Evolutionary conservation across 768 basidiomycete genomes (phyloP).

Genomic region (Chalciporus sphaerocephalus): DNA sequence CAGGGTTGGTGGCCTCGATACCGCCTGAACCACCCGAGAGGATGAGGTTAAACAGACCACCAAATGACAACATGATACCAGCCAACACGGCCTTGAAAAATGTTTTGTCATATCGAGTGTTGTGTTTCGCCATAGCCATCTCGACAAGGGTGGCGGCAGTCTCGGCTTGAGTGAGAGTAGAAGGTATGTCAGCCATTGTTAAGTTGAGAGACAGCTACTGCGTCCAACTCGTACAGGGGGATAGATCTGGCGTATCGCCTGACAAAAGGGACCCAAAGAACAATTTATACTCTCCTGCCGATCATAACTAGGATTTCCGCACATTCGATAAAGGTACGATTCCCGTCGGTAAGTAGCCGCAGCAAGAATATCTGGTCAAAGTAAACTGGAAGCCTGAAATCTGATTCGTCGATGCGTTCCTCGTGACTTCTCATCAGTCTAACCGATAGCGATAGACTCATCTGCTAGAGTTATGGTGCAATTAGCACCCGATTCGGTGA

Average conservation of each 20-base stretch:
- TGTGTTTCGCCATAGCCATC: constrained; percentile 57
- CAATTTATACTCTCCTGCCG: constrained; percentile 23
- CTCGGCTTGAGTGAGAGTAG: constrained; percentile 54
- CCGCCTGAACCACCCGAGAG: constrained; percentile 55
- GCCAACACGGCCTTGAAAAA: constrained; percentile 72
- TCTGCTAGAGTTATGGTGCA: too few species aligned
- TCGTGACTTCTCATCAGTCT: too few species aligned
- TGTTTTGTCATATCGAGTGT: constrained; percentile 51
- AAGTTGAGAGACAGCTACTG: neutral
- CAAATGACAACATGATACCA: constrained; percentile 72
- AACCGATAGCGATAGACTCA: too few species aligned
- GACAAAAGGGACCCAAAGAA: neutral
- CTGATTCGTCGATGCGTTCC: too few species aligned
- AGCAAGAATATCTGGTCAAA: too few species aligned
- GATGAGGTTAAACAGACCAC: constrained; percentile 59
- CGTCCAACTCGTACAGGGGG: constrained; percentile 6
- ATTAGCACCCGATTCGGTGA: too few species aligned
- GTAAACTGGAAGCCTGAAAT: too few species aligned
- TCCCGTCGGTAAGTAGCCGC: too few species aligned
- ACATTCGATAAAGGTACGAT: neutral
- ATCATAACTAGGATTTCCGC: neutral
- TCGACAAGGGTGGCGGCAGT: constrained; percentile 58
- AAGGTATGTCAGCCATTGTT: constrained; percentile 28
- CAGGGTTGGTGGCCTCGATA: constrained; percentile 52
- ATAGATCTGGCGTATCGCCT: neutral